Percentiles rank a stretch among this genome's conserved stretches.
These are phyloP conservation scores for Stephanodiscus minutulus DNA, from an alignment of 108 stramenopile genomes.

Conservation along the genomic window DNA sequence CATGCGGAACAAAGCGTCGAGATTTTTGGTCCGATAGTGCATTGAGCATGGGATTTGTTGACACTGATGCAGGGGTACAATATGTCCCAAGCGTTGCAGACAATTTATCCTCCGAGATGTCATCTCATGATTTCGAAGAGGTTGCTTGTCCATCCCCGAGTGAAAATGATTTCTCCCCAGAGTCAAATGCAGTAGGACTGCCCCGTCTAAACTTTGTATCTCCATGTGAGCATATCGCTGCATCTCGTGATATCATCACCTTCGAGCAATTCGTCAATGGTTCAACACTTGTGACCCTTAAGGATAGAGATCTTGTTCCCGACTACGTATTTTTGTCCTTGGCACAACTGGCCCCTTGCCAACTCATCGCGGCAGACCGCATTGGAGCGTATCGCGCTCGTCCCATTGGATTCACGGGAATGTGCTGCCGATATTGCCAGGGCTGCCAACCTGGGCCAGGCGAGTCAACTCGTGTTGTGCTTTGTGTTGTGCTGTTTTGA, in stretches of 20 bases:
- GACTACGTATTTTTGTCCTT: conserved; percentile 75
- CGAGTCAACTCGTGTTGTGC: neutral
- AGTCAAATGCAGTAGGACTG: conserved; percentile 1
- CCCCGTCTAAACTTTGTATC: conserved; percentile 17
- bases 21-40: conserved; percentile 39
- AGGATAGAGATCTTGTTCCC: conserved; percentile 72
- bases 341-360: conserved; percentile 69
- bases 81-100: conserved; percentile 11
- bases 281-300: conserved; percentile 45
- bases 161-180: neutral
- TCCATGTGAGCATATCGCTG: conserved; percentile 9
- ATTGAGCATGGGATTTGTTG: conserved; percentile 28
- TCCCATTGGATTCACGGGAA: conserved; percentile 63
- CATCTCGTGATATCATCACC: neutral
- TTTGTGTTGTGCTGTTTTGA: no score
- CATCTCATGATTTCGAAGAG: conserved; percentile 8
- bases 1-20: conserved; percentile 5
- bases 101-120: conserved; percentile 4
- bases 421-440: conserved; percentile 74
- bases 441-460: conserved; percentile 56
- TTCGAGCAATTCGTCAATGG: conserved; percentile 1
- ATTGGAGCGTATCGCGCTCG: conserved; percentile 76
- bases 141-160: neutral
- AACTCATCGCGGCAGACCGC: conserved; percentile 55
- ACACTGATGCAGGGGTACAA: conserved; percentile 43